Conservation (phyloP, 2,329 filamentous ascomycete species). For the Aspergillus hiratsukae region DNA sequence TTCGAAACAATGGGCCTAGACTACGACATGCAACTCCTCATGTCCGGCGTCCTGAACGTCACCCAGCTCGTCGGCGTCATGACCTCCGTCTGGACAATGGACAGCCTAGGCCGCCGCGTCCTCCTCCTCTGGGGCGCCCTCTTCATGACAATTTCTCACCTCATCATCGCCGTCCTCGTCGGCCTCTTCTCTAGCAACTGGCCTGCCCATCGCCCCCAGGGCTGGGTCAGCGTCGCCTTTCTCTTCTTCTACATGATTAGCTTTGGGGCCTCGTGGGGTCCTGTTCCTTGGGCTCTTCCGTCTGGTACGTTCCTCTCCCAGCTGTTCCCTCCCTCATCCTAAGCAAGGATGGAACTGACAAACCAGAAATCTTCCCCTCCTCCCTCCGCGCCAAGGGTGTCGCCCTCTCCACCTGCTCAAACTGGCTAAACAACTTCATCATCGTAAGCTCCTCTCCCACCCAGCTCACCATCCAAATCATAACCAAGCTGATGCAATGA, state of each 20-base stretch:
- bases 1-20: slow-evolving; percentile 49
- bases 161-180: slow-evolving; percentile 52
- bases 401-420: slow-evolving; percentile 58
- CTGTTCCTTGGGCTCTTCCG: slow-evolving; percentile 45
- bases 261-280: slow-evolving; percentile 58
- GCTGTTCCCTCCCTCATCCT: too few species aligned
- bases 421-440: slow-evolving; percentile 63
- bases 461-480: slow-evolving; percentile 1
- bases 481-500: background rate
- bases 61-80: slow-evolving; percentile 45
- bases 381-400: slow-evolving; percentile 61
- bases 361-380: slow-evolving; percentile 60
- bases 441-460: slow-evolving; percentile 38
- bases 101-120: slow-evolving; percentile 44
- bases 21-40: slow-evolving; percentile 46
- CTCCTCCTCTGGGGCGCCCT: slow-evolving; percentile 44
- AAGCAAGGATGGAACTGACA: too few species aligned
- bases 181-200: slow-evolving; percentile 50
- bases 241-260: slow-evolving; percentile 60
- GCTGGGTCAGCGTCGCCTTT: slow-evolving; percentile 55
- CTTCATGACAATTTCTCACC: slow-evolving; percentile 45
- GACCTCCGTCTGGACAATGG: slow-evolving; percentile 48
- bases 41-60: slow-evolving; percentile 53
- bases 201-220: slow-evolving; percentile 47
- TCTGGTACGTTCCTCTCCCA: too few species aligned